These are phyloP conservation scores for Tolypocladium cylindrosporum DNA, from an alignment of 2,329 filamentous ascomycete species.

Conservation along the genomic window DNA sequence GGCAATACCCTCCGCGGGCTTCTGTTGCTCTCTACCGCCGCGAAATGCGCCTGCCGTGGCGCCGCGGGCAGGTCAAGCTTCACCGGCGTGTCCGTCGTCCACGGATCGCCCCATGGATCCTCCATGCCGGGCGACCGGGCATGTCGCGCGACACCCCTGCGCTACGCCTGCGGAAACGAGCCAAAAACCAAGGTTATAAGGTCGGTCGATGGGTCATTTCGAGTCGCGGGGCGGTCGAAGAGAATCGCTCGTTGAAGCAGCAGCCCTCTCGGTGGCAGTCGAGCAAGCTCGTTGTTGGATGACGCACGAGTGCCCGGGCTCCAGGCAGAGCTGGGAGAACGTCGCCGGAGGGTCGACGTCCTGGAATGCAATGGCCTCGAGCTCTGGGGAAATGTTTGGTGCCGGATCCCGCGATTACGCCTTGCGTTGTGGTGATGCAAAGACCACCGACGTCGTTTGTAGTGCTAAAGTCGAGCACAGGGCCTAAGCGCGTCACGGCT, in stretches of 20 bases:
- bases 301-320: not conserved
- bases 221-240: not conserved
- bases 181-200: not conserved
- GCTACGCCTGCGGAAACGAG: not conserved
- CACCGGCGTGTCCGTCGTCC: slow-evolving; percentile 32
- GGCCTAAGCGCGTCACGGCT: not conserved
- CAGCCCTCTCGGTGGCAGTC: not conserved
- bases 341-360: not conserved
- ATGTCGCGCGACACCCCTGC: slow-evolving; percentile 14
- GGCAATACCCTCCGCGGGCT: slow-evolving; percentile 14
- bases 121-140: slow-evolving; percentile 38
- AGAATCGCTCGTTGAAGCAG: not conserved
- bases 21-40: slow-evolving; percentile 9
- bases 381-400: not conserved
- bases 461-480: not conserved
- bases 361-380: not conserved
- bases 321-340: not conserved
- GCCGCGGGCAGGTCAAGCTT: slow-evolving; percentile 24
- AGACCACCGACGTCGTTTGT: not conserved
- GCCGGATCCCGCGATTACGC: not conserved
- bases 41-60: slow-evolving; percentile 21
- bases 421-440: not conserved
- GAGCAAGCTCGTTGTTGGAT: not conserved
- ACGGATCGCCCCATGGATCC: slow-evolving; percentile 54
- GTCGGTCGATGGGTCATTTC: not conserved